Percentiles rank a stretch among this genome's conserved stretches.
Conservation (phyloP, 257 asterid species). For the Plantago ovata region DNA sequence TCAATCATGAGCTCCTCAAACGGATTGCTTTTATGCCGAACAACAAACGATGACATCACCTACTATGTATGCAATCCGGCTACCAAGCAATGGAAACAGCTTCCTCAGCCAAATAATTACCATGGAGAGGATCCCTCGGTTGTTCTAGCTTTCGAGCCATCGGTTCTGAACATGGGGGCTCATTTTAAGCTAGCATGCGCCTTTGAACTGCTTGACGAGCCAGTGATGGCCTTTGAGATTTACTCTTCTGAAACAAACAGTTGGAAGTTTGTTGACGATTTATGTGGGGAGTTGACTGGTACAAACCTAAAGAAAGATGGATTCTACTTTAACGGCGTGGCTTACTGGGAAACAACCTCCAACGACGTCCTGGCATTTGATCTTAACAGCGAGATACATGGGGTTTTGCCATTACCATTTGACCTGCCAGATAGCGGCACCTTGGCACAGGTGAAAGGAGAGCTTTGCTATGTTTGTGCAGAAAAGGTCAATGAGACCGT, state of each 20-base stretch:
- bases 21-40: slow-evolving; percentile 10
- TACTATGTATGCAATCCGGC: slow-evolving; percentile 13
- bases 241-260: slow-evolving; percentile 5
- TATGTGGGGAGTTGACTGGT: slow-evolving; percentile 1
- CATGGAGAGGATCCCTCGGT: slow-evolving; percentile 2
- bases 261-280: not conserved
- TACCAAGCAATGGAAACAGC: slow-evolving; percentile 4
- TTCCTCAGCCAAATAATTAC: not conserved
- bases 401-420: not conserved
- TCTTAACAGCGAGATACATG: slow-evolving; percentile 4
- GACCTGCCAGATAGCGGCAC: not conserved
- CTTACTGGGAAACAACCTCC: slow-evolving; percentile 9
- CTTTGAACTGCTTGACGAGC: not conserved
- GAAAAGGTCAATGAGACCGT: not conserved
- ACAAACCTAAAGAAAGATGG: not conserved
- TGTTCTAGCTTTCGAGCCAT: slow-evolving; percentile 7
- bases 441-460: slow-evolving; percentile 3
- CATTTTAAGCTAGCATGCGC: not conserved
- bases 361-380: slow-evolving; percentile 8
- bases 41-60: not conserved
- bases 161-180: slow-evolving; percentile 7
- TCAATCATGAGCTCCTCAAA: slow-evolving; percentile 10
- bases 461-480: slow-evolving; percentile 1
- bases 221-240: not conserved
- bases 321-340: slow-evolving; percentile 5